Evolutionary conservation across 148 eudicot species (phyloP).

Genomic region (Amaranthus cruentus): DNA sequence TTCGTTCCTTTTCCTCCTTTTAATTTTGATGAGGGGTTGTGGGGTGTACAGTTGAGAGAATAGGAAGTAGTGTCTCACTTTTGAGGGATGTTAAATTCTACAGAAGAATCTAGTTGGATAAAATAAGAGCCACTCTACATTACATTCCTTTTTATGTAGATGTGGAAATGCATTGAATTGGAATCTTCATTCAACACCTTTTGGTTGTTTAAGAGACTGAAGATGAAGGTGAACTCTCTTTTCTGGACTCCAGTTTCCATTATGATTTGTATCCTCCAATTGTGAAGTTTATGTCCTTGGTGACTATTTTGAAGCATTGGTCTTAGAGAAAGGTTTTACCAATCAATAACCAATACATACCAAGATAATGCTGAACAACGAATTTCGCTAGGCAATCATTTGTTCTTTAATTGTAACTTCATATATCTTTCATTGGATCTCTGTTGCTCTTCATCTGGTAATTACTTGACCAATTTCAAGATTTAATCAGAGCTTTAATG

Average conservation of each 20-base stretch:
- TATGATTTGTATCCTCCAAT: neutral
- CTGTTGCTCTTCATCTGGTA: too few species aligned
- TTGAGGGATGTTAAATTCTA: neutral
- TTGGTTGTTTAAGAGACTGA: neutral
- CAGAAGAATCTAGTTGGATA: neutral
- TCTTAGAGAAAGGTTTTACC: neutral
- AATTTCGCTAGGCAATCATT: too few species aligned
- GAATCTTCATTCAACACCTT: neutral
- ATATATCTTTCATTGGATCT: too few species aligned
- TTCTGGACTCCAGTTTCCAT: neutral
- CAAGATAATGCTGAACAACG: neutral
- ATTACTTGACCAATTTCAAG: too few species aligned
- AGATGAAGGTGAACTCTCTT: constrained; percentile 5
- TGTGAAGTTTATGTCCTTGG: neutral
- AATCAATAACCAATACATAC: too few species aligned
- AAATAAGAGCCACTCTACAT: neutral
- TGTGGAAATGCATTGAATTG: constrained; percentile 7
- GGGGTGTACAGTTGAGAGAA: neutral
- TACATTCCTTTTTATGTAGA: constrained; percentile 5
- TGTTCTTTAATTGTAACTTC: too few species aligned
- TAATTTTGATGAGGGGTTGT: too few species aligned
- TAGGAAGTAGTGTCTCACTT: neutral
- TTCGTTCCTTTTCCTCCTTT: neutral
- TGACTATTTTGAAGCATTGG: neutral
- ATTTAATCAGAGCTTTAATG: too few species aligned